Conservation (phyloP, 768 basidiomycete species). For the Mycena polygramma region DNA sequence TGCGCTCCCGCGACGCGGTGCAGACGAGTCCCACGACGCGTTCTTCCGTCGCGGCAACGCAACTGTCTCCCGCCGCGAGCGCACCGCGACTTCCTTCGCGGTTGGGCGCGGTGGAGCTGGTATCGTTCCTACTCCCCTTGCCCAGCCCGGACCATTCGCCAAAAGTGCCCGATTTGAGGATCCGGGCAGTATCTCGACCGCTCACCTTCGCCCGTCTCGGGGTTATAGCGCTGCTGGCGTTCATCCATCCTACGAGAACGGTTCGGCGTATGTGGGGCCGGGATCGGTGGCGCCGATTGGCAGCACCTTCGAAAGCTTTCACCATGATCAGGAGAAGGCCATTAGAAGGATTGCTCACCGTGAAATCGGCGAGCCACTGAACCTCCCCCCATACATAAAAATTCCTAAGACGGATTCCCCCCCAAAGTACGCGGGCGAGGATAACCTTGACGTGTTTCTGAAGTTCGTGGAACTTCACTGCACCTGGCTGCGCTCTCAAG, state of each 20-base stretch:
- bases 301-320: not conserved
- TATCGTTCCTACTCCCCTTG: not conserved
- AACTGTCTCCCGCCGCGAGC: not conserved
- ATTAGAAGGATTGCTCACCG: constrained; percentile 1
- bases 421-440: constrained; percentile 6
- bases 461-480: constrained; percentile 10
- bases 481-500: constrained; percentile 1
- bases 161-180: not conserved
- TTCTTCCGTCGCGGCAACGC: not conserved
- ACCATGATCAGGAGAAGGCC: not conserved
- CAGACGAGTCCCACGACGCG: not conserved
- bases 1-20: not conserved
- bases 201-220: not conserved
- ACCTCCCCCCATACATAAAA: not conserved
- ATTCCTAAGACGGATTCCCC: not conserved
- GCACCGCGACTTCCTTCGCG: not conserved
- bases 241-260: no score
- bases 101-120: no score
- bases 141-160: not conserved
- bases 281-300: no score
- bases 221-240: no score
- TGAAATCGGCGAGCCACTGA: not conserved
- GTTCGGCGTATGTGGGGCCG: no score
- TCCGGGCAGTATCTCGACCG: not conserved
- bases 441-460: constrained; percentile 7